Base-by-base conservation (phyloP, 176 grass and related monocot genomes). In the Carex parvula region DNA sequence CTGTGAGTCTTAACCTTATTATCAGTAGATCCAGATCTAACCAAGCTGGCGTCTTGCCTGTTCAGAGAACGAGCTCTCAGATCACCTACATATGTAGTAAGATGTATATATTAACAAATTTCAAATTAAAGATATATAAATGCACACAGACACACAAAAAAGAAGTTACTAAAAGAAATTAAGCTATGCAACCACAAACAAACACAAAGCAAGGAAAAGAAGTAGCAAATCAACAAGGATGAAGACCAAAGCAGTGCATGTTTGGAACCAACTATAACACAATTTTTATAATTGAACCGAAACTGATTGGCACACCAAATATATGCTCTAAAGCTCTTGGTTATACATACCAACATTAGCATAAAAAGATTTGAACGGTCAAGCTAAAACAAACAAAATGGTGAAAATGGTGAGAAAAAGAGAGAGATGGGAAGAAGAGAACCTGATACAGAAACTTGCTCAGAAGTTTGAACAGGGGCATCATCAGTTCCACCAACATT, bases 1-100 rank as follows among this genome's bases (percentile, higher is more conserved):
- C 30, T 30, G 26, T 56, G 52, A 78, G 11, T 18, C 7, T 78
- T 78, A 72, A 78, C 73, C 73, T 78, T 55, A 78, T 83, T 63
- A 9, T 66, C 60, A 18, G 41, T 26, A 35, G 37, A 39, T 21
- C 81, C 41, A 24, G 81, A 83, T 83, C 81, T 64, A 66, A 64
- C 26, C 73, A 78, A 78, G 73, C 52, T 83, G 2, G 21, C 81
- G 18, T 66, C 81, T 54, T 83, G 81, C 48, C 81, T 83, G 48
- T 17, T 69, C 18, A 83, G 20, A 66, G 81, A 83, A 20, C 62
- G 33, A 11, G 42, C 4, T 83, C 81, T 83, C 41, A 83, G 17
- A 83, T 67, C 69, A 83, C 42, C 81, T 83, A 83, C 37, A 83
- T 18, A 52, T 29, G 70, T 54, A 79, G 33, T 54, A 48, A 16